Conservation (phyloP, 306 rosid genomes). For the Carpinus viminea region DNA sequence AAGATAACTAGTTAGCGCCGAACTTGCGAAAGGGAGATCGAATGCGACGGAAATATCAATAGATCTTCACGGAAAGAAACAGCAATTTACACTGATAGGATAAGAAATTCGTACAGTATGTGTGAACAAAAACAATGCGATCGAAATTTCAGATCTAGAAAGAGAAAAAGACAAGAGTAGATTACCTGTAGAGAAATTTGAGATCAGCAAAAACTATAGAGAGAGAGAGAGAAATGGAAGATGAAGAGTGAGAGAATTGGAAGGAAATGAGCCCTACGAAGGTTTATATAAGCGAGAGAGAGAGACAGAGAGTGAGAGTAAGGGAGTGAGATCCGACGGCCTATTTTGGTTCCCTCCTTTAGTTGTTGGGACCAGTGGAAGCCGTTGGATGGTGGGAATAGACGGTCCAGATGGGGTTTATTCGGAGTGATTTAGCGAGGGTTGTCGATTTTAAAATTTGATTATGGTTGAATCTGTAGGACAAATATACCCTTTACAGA, state of each 20-base stretch:
- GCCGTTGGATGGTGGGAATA: slow-evolving; percentile 34
- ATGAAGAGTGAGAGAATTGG: not conserved
- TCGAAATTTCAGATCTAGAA: not conserved
- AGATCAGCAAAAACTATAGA: not conserved
- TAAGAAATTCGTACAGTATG: not conserved
- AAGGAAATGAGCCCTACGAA: not conserved
- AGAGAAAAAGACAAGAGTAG: not conserved
- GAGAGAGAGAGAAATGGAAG: not conserved
- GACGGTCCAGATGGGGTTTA: slow-evolving; percentile 39
- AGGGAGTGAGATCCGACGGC: slow-evolving; percentile 21
- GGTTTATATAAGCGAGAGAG: slow-evolving; percentile 33
- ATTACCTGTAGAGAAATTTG: slow-evolving; percentile 28
- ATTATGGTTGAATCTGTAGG: not conserved
- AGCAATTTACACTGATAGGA: not conserved
- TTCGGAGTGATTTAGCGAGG: not conserved
- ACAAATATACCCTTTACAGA: slow-evolving; percentile 30
- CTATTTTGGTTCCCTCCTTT: slow-evolving; percentile 42
- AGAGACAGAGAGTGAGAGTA: not conserved
- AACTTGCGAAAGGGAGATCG: not conserved
- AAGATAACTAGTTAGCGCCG: not conserved
- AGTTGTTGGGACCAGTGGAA: not conserved
- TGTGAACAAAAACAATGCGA: not conserved
- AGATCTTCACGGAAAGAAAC: not conserved
- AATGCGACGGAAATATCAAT: not conserved
- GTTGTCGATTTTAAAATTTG: not conserved